Percentiles rank a stretch among this genome's conserved stretches.
These are phyloP conservation scores for Turnera subulata DNA, from an alignment of 345 rosid genomes.

Conservation along the genomic window DNA sequence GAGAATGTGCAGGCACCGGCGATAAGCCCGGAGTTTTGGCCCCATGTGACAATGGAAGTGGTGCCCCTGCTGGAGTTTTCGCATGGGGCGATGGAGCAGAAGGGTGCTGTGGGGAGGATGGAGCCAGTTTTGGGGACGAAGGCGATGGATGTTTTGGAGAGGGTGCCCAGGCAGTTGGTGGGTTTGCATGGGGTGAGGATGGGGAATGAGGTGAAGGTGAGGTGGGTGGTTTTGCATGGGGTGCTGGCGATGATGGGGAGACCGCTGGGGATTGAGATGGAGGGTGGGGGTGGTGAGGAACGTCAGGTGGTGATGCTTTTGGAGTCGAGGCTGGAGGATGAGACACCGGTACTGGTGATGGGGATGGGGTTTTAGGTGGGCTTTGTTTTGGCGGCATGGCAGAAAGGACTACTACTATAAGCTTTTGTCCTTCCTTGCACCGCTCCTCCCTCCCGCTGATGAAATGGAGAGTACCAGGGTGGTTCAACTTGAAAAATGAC, in stretches of 20 bases:
- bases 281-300: not conserved
- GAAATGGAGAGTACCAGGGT: slow-evolving; percentile 55
- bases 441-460: slow-evolving; percentile 49
- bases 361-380: slow-evolving; percentile 3
- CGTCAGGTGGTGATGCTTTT: slow-evolving; percentile 14
- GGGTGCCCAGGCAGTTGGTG: not conserved
- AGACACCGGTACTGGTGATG: too few relatives aligned
- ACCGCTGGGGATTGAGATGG: slow-evolving; percentile 5
- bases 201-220: not conserved
- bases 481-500: slow-evolving; percentile 29
- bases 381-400: slow-evolving; percentile 5
- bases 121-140: not conserved
- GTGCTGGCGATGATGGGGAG: not conserved
- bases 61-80: not conserved
- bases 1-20: not conserved
- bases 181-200: not conserved
- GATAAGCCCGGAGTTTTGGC: not conserved
- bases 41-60: not conserved
- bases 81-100: not conserved
- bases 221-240: slow-evolving; percentile 10
- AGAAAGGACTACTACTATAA: slow-evolving; percentile 44
- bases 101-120: too few relatives aligned
- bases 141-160: not conserved
- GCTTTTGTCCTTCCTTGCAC: slow-evolving; percentile 56
- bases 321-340: slow-evolving; percentile 5